These are phyloP conservation scores for Gliomastix tumulicola DNA, from an alignment of 2,329 filamentous ascomycete species.

Conservation along the genomic window DNA sequence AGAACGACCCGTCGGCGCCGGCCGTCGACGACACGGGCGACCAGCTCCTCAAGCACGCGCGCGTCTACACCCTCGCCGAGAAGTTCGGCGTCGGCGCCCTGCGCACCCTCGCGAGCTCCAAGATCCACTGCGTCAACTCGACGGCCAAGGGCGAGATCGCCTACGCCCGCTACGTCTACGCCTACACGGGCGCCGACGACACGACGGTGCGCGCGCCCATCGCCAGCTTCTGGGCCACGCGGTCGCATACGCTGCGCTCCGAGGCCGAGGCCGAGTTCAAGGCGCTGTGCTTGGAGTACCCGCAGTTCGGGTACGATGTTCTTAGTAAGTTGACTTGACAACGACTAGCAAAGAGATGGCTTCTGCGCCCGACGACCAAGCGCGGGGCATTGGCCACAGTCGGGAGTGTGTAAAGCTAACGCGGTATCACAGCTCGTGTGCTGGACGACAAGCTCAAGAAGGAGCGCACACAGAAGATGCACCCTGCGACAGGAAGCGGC, in stretches of 20 bases:
- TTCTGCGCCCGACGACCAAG: no score
- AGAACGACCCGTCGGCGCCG: constrained; percentile 59
- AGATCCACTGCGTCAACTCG: constrained; percentile 87
- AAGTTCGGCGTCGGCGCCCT: constrained; percentile 64
- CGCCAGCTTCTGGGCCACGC: constrained; percentile 83
- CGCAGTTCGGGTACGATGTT: constrained; percentile 90
- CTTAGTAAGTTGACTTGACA: constrained; percentile 60
- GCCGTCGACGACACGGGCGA: constrained; percentile 69
- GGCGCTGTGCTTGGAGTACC: constrained; percentile 77
- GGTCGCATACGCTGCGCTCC: constrained; percentile 72
- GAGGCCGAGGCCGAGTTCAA: constrained; percentile 85
- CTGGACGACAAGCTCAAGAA: constrained; percentile 61
- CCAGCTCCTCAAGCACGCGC: constrained; percentile 81
- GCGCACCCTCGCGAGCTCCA: constrained; percentile 72
- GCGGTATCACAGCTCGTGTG: constrained; percentile 41
- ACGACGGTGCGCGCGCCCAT: constrained; percentile 71
- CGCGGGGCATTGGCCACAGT: no score
- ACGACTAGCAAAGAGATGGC: no score
- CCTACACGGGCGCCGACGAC: constrained; percentile 64
- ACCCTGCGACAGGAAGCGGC: constrained; percentile 38
- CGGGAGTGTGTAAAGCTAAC: constrained; percentile 12
- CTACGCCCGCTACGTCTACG: constrained; percentile 87
- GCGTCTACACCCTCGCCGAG: constrained; percentile 82
- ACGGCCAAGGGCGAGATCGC: constrained; percentile 85
- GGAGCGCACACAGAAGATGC: constrained; percentile 53